These are phyloP conservation scores for Kwoniella shivajii DNA, from an alignment of 1,284 basidiomycete genomes.

Conservation along the genomic window DNA sequence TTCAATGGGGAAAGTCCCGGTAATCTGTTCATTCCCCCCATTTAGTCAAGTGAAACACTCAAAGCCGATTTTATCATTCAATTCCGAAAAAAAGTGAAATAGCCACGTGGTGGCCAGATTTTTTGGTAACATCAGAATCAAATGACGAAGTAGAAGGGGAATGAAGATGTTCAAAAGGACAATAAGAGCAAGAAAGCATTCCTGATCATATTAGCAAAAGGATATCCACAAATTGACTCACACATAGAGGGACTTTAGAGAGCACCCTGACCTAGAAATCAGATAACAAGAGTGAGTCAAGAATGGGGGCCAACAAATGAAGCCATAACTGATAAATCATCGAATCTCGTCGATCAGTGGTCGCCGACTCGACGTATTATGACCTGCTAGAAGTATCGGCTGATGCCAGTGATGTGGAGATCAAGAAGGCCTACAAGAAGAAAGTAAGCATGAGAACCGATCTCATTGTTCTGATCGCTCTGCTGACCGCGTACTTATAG, in stretches of 20 bases:
- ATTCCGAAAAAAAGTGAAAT: background rate
- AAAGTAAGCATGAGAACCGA: conserved; percentile 67
- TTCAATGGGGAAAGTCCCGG: background rate
- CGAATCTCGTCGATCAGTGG: conserved; percentile 27
- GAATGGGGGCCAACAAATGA: no score
- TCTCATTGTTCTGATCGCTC: no score
- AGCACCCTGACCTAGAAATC: background rate
- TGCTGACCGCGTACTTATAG: no score
- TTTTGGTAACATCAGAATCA: no score
- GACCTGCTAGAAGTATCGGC: conserved; percentile 73
- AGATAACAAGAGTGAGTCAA: background rate
- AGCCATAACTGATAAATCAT: background rate
- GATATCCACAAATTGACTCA: no score
- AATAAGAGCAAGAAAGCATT: no score
- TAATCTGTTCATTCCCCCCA: background rate
- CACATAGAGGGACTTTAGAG: no score
- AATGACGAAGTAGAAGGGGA: background rate
- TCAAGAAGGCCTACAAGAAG: conserved; percentile 89
- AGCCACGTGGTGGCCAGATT: conserved; percentile 1
- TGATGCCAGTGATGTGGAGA: conserved; percentile 71
- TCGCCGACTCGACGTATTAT: conserved; percentile 59
- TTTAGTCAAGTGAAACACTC: background rate
- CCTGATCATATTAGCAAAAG: no score
- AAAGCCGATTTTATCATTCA: background rate
- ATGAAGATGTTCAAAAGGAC: background rate